phyloP scores from a whole-genome alignment of 1,284 basidiomycete genomes.

The Ceratorhiza oryzae-sativae region DNA sequence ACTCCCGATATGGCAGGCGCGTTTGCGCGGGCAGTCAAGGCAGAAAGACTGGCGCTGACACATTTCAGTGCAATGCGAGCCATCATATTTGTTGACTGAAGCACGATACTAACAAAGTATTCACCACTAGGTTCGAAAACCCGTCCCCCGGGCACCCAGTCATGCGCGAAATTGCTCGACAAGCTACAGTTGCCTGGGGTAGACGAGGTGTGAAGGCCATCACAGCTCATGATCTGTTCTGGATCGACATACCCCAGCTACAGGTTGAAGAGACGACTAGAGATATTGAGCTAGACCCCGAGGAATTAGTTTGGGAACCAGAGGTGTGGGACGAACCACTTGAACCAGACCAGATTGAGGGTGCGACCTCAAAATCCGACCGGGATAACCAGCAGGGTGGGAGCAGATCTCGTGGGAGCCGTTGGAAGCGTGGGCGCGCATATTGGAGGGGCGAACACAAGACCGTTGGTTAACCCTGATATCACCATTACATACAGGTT shows the following conservation, averaged over 20 bases:
- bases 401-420: background rate
- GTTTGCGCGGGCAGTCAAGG: conserved; percentile 73
- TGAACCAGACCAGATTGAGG: conserved; percentile 10
- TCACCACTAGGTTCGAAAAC: conserved; percentile 20
- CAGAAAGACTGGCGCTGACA: conserved; percentile 78
- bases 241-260: conserved; percentile 34
- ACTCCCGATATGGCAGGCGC: conserved; percentile 81
- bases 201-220: conserved; percentile 6
- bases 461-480: background rate
- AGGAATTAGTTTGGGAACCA: background rate
- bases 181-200: conserved; percentile 32
- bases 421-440: conserved; percentile 17
- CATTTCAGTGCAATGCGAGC: conserved; percentile 79
- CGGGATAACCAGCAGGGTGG: conserved; percentile 6
- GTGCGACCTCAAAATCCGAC: background rate
- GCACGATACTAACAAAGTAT: background rate
- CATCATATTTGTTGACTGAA: background rate
- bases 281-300: background rate
- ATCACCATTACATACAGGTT: background rate
- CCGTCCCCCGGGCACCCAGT: conserved; percentile 25
- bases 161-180: conserved; percentile 36
- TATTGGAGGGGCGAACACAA: conserved; percentile 6
- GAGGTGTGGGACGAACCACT: conserved; percentile 25
- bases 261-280: background rate
- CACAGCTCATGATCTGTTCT: conserved; percentile 20